Conservation (phyloP, 2,329 filamentous ascomycete species). For the Colletotrichum godetiae region DNA sequence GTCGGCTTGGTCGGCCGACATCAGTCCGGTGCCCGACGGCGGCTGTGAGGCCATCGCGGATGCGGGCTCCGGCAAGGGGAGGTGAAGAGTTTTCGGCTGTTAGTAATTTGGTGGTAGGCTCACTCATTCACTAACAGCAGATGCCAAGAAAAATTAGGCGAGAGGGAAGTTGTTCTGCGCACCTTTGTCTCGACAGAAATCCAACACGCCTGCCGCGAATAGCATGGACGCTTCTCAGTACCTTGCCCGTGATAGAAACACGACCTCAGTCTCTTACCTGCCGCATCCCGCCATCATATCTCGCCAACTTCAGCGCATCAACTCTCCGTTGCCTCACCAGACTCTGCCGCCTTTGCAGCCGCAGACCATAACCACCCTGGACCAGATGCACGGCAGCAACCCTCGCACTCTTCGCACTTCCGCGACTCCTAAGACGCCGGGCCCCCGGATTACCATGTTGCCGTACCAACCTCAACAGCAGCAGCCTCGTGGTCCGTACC, state of each 20-base stretch:
- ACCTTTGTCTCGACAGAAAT: conserved; percentile 36
- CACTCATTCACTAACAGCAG: no score
- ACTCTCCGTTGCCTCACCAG: conserved; percentile 60
- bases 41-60: no score
- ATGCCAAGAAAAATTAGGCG: no score
- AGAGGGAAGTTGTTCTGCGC: conserved; percentile 25
- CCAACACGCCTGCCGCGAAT: conserved; percentile 34
- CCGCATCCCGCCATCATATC: conserved; percentile 63
- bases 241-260: conserved; percentile 67
- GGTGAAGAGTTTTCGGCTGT: no score
- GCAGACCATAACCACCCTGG: conserved; percentile 58
- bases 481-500: no score
- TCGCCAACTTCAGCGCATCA: conserved; percentile 60
- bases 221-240: conserved; percentile 68
- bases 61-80: no score
- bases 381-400: conserved; percentile 67
- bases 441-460: conserved; percentile 63
- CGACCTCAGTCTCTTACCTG: conserved; percentile 61
- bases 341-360: conserved; percentile 67
- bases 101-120: no score
- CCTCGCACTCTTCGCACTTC: conserved; percentile 72
- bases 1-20: no score
- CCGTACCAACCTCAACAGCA: conserved; percentile 61
- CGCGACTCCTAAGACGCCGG: conserved; percentile 71
- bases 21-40: no score